phyloP scores from a whole-genome alignment of 2,329 filamentous ascomycete species.

The Aciculosporium take region DNA sequence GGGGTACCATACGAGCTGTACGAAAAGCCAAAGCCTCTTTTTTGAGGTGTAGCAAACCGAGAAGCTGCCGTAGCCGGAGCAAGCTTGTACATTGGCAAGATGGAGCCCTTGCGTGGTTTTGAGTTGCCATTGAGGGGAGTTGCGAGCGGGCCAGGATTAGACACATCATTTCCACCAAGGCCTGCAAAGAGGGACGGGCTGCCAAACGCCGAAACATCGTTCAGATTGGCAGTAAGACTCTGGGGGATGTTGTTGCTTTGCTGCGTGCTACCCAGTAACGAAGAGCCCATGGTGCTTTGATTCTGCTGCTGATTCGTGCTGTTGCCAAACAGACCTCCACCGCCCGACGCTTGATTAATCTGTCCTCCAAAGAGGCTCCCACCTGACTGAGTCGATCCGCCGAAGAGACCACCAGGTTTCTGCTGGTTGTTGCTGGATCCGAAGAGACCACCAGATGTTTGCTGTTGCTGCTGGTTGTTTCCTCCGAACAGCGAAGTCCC shows the following conservation, averaged over 20 bases:
- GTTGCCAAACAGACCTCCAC: constrained; percentile 30
- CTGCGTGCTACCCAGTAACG: constrained; percentile 44
- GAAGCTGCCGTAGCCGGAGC: constrained; percentile 61
- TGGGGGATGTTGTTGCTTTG: constrained; percentile 39
- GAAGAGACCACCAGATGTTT: constrained; percentile 33
- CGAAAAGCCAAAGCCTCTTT: constrained; percentile 78
- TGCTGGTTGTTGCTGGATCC: constrained; percentile 26
- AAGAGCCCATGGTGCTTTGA: constrained; percentile 31
- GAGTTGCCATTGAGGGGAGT: constrained; percentile 67
- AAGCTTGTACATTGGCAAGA: constrained; percentile 75
- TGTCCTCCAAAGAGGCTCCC: constrained; percentile 41
- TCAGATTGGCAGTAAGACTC: constrained; percentile 62
- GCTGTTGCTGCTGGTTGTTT: constrained; percentile 21
- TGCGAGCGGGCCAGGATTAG: constrained; percentile 75
- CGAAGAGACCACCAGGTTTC: constrained; percentile 37
- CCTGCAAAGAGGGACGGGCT: constrained; percentile 74
- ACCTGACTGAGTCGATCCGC: constrained; percentile 28
- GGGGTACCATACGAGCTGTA: constrained; percentile 88
- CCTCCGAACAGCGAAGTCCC: constrained; percentile 31
- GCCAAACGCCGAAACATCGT: constrained; percentile 79
- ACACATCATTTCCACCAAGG: constrained; percentile 45
- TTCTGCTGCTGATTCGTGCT: constrained; percentile 35
- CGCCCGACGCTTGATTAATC: constrained; percentile 29
- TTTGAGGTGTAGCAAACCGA: constrained; percentile 70
- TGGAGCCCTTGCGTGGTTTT: constrained; percentile 64